A percentile compares a stretch with the other conserved stretches of the same genome.
Conservation (phyloP, 2,329 filamentous ascomycete species). For the Beauveria brongniartii region DNA sequence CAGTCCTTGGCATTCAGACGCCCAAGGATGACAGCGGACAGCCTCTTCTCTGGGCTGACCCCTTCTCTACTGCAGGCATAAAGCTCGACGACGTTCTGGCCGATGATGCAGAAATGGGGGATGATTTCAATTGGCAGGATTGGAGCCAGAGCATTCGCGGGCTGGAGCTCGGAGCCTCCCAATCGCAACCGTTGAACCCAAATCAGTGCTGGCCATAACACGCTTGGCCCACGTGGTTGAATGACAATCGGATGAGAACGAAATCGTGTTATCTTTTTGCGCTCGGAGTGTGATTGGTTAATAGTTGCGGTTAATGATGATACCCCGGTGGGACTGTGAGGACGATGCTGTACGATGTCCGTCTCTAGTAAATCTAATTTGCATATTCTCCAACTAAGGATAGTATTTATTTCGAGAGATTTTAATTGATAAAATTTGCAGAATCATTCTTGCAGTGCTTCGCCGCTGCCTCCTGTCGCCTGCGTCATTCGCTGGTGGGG, state of each 20-base stretch:
- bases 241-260: background rate
- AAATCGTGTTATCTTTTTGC: background rate
- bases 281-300: background rate
- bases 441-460: no score
- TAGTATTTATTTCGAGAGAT: background rate
- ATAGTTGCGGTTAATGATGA: background rate
- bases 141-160: slow-evolving; percentile 37
- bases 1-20: slow-evolving; percentile 17
- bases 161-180: slow-evolving; percentile 26
- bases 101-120: slow-evolving; percentile 33
- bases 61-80: slow-evolving; percentile 22
- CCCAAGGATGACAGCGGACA: slow-evolving; percentile 28
- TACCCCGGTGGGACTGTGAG: background rate
- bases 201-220: slow-evolving; percentile 4
- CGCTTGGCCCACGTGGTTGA: background rate
- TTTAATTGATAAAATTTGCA: no score
- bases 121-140: slow-evolving; percentile 41
- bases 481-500: background rate
- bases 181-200: slow-evolving; percentile 10
- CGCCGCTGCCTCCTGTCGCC: no score
- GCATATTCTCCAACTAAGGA: background rate
- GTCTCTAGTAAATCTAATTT: background rate
- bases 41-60: slow-evolving; percentile 34
- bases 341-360: background rate
- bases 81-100: slow-evolving; percentile 20